Conservation (phyloP, 176 grass and related monocot species). For the Rhynchospora breviuscula region DNA sequence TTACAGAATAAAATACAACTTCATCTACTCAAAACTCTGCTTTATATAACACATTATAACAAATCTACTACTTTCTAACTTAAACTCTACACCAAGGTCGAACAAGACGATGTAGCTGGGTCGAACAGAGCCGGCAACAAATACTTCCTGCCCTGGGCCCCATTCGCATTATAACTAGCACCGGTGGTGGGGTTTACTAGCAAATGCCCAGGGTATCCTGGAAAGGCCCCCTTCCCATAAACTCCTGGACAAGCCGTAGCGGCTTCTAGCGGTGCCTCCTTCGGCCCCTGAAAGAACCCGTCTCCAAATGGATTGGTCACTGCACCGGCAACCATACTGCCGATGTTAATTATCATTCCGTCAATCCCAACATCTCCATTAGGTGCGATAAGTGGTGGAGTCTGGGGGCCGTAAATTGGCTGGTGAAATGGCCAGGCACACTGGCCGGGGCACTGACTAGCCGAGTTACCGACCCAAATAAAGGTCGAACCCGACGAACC, state of each 20-base stretch:
- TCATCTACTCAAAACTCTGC: neutral
- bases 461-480: conserved; percentile 37
- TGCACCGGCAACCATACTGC: conserved; percentile 25
- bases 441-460: conserved; percentile 27
- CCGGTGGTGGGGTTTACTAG: conserved; percentile 8
- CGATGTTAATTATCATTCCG: conserved; percentile 33
- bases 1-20: neutral
- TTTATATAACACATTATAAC: neutral
- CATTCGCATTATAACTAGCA: conserved; percentile 29
- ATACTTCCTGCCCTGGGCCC: conserved; percentile 23
- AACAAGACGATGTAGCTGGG: conserved; percentile 23
- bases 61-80: neutral
- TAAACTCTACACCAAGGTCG: conserved; percentile 24
- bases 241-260: conserved; percentile 31
- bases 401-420: conserved; percentile 29
- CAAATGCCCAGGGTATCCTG: conserved; percentile 27
- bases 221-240: conserved; percentile 29
- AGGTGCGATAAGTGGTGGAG: conserved; percentile 22
- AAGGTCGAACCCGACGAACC: neutral
- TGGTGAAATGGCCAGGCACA: conserved; percentile 35
- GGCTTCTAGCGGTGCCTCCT: conserved; percentile 27
- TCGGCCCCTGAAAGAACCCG: conserved; percentile 30
- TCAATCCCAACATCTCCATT: conserved; percentile 27
- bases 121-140: conserved; percentile 31
- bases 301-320: conserved; percentile 31